Conservation (phyloP, 495 filamentous ascomycete genomes). For the Filosporella fistucella region DNA sequence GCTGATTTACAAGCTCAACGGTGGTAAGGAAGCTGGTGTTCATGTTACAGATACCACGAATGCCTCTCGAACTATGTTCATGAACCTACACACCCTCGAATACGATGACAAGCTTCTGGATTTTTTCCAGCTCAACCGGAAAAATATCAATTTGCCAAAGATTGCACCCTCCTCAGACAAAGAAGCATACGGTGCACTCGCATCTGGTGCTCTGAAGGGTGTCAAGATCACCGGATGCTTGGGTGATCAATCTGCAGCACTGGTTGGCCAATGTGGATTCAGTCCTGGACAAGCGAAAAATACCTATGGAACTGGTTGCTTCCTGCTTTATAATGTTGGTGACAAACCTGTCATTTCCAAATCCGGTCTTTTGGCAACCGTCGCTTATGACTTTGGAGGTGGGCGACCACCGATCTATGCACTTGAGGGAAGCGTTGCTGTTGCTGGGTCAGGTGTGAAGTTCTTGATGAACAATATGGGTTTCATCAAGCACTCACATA, state of each 20-base stretch:
- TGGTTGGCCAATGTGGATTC: slow-evolving; percentile 92
- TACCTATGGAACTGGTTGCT: slow-evolving; percentile 95
- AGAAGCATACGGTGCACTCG: slow-evolving; percentile 67
- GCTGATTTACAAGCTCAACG: slow-evolving; percentile 88
- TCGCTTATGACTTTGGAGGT: slow-evolving; percentile 80
- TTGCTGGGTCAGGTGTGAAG: slow-evolving; percentile 84
- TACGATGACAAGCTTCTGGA: slow-evolving; percentile 78
- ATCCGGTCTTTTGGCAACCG: slow-evolving; percentile 82
- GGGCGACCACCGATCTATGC: slow-evolving; percentile 73
- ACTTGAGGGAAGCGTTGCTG: slow-evolving; percentile 87
- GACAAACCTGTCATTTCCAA: slow-evolving; percentile 85
- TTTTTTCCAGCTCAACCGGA: slow-evolving; percentile 77
- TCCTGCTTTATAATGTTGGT: slow-evolving; percentile 92
- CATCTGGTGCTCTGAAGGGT: slow-evolving; percentile 63
- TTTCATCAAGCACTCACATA: slow-evolving; percentile 70
- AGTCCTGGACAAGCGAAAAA: slow-evolving; percentile 87
- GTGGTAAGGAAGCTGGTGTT: slow-evolving; percentile 60
- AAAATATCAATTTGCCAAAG: slow-evolving; percentile 73
- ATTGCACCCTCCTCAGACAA: slow-evolving; percentile 84
- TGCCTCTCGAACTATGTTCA: slow-evolving; percentile 93
- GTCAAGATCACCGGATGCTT: slow-evolving; percentile 82
- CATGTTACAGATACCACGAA: slow-evolving; percentile 91
- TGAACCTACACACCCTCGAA: slow-evolving; percentile 81
- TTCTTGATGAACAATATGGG: slow-evolving; percentile 89
- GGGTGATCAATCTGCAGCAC: slow-evolving; percentile 87